Evolutionary conservation across 1,284 basidiomycete species (phyloP).

Genomic region (Puccinia coronata): DNA sequence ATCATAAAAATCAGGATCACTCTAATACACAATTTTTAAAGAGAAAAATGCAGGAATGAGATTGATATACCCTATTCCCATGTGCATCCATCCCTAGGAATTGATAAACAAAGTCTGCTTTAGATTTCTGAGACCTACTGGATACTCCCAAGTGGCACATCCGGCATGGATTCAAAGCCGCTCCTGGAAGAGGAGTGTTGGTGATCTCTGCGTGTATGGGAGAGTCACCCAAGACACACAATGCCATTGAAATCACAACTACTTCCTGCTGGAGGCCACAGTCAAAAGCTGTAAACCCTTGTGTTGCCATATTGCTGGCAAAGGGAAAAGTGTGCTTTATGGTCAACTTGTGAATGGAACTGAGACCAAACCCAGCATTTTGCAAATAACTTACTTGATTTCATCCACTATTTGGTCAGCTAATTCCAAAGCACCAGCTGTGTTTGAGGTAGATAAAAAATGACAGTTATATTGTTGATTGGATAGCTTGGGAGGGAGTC

Average conservation of each 20-base stretch:
- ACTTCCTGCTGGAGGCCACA: background rate
- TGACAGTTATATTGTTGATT: background rate
- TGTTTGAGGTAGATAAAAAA: background rate
- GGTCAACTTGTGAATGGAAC: background rate
- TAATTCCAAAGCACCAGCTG: background rate
- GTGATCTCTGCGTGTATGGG: constrained; percentile 9
- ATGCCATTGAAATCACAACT: background rate
- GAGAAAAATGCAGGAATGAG: too few species aligned
- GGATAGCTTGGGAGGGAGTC: too few species aligned
- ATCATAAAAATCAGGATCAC: too few species aligned
- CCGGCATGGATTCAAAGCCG: background rate
- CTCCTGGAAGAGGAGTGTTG: background rate
- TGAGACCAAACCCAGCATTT: background rate
- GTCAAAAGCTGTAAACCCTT: background rate
- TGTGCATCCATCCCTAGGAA: background rate
- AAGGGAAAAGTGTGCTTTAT: background rate
- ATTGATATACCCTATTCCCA: too few species aligned
- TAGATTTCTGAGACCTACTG: background rate
- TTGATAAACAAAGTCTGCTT: background rate
- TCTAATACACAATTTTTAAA: too few species aligned
- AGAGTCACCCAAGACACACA: constrained; percentile 1
- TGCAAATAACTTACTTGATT: background rate
- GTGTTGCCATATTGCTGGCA: background rate
- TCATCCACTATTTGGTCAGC: background rate
- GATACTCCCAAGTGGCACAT: background rate